These are phyloP conservation scores for Yamadazyma laniorum DNA, from an alignment of 805 yeast genomes.

Conservation along the genomic window DNA sequence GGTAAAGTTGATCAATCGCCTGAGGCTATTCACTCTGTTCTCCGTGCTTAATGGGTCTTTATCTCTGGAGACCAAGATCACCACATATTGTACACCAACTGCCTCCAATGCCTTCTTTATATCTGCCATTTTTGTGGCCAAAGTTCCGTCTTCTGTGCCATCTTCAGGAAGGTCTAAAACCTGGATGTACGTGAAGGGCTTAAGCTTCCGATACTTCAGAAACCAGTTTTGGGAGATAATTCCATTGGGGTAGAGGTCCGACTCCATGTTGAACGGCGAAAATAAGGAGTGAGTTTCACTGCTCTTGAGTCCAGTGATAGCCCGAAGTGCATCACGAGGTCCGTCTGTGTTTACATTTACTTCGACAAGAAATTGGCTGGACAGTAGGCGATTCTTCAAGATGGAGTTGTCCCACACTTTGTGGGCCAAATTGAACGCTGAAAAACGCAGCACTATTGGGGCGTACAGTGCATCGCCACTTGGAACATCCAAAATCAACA, in stretches of 20 bases:
- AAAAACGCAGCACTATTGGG: background rate
- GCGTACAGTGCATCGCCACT: constrained; percentile 1
- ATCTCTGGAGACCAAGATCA: constrained; percentile 21
- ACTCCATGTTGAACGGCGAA: constrained; percentile 38
- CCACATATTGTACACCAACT: constrained; percentile 20
- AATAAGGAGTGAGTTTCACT: constrained; percentile 24
- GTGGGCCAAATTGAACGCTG: constrained; percentile 7
- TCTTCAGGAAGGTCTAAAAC: constrained; percentile 17
- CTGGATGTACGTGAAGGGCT: constrained; percentile 34
- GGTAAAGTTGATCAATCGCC: constrained; percentile 30
- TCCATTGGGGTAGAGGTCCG: constrained; percentile 29
- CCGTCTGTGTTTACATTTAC: constrained; percentile 4
- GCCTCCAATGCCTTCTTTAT: constrained; percentile 14
- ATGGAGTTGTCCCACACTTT: constrained; percentile 40
- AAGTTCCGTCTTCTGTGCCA: constrained; percentile 12
- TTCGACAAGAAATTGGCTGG: constrained; percentile 28
- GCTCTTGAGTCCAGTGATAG: background rate
- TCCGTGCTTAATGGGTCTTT: constrained; percentile 17
- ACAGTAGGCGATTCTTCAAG: constrained; percentile 35
- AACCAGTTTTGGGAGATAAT: constrained; percentile 36
- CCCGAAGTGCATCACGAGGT: background rate
- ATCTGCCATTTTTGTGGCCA: constrained; percentile 18
- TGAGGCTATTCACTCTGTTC: constrained; percentile 21
- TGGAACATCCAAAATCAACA: constrained; percentile 17
- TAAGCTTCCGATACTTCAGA: constrained; percentile 25